Base-by-base conservation (phyloP, 352 stramenopile genomes). In the Globisporangium abappressorium region DNA sequence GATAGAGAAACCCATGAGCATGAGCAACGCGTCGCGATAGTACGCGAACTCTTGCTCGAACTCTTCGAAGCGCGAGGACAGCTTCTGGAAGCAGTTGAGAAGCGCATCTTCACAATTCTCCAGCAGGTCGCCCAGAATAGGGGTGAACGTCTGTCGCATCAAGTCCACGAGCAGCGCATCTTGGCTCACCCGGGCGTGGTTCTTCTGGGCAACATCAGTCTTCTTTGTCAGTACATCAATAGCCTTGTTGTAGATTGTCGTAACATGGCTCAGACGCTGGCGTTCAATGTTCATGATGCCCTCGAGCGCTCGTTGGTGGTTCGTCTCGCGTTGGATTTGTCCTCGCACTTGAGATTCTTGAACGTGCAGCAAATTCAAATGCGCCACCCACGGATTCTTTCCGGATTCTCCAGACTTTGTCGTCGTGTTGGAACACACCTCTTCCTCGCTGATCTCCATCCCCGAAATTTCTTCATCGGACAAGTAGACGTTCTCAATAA, bases 41-140 rank as follows among this genome's bases (percentile, higher is more conserved):
- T 95, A 94, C 30, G 84, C 77, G 41, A 92, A 95, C 51, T 95
- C 87, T 61, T 90, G 74, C 53, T 80, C 73, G 56, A 95, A 94
- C 38, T 93, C 84, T 33, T 84, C 78, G 38, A 90, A 92, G 5
- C 87, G 85, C 18, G 72, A 55, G 2, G 81, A 80, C 33, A 95
- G 59, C 64, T 86, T 90, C 20, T 70, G 74, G 47, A 93, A 82
- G 20, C 84, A 91, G 36, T 74, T 76, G 49, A 92, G 63, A 33
- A 93, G 73, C 47, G 86, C 81, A 53, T 85, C 72, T 76, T 94
- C 85, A 66, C 87, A 95, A 41, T 89, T 77, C 22, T 83, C 71
- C 1, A 95, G 73, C 3, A 92, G 66, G 26, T 90, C 76, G 2
- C 75, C 68, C 9, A 93, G 58, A 53, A 93, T 91, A 11, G 85